Conservation (phyloP, 495 filamentous ascomycete genomes). For the Hypoxylon cercidicola region DNA sequence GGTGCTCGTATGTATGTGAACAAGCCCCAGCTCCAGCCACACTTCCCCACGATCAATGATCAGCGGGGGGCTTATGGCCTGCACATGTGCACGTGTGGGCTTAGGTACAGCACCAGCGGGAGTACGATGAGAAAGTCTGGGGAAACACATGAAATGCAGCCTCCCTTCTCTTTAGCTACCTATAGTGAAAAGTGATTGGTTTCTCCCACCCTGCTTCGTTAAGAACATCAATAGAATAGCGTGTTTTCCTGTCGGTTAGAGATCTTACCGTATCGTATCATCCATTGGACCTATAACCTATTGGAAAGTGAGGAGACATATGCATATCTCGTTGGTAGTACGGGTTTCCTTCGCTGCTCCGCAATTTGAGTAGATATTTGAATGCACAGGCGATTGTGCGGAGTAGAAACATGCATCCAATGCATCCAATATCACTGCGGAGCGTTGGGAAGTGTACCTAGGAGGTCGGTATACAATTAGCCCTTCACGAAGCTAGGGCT, state of each 20-base stretch:
- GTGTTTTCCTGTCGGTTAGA: no score
- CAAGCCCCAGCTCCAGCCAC: constrained; percentile 25
- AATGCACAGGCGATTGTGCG: background rate
- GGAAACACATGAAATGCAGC: no score
- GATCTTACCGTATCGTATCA: constrained; percentile 11
- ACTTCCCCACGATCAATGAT: constrained; percentile 31
- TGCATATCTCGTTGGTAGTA: constrained; percentile 16
- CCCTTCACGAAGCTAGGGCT: constrained; percentile 6
- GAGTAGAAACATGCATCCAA: no score
- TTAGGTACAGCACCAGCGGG: no score
- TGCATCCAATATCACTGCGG: constrained; percentile 12
- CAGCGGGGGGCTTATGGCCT: background rate
- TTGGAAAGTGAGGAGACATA: background rate
- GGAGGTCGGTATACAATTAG: constrained; percentile 3
- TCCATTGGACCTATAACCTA: constrained; percentile 4
- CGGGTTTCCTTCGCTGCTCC: constrained; percentile 4
- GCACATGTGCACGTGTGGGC: constrained; percentile 1
- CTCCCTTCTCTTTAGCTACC: no score
- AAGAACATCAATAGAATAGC: no score
- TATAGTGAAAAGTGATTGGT: no score
- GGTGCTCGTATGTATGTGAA: no score
- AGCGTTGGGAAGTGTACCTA: background rate
- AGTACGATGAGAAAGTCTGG: no score
- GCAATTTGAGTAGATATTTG: background rate
- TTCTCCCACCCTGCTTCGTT: no score